Evolutionary conservation across 2,329 filamentous ascomycete species (phyloP), one percentile per base, ranked within the genome.

Genomic region (Tolypocladium paradoxum): DNA sequence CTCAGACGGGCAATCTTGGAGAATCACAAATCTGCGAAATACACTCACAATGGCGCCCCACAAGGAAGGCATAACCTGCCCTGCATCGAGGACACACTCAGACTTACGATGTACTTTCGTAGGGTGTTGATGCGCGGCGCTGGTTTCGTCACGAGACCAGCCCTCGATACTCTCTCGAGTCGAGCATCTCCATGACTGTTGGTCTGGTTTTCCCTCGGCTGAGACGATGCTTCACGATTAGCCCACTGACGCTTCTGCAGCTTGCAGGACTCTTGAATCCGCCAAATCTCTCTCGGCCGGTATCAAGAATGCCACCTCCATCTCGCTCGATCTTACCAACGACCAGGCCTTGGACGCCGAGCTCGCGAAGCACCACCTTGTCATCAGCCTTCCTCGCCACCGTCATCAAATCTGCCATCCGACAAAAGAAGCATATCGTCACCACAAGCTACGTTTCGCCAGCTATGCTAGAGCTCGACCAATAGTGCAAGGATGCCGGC

Each of bases 361-460:
- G 65, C 81, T 96, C 54, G 83, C 78, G 66, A 83, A 95, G 77
- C 79, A 87, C 68, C 87, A 93, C 68, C 73, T 95, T 11, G 84
- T 87, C 67, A 87, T 91, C 69, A 82, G 76, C 84, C 56, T 89
- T 83, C 80, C 90, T 95, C 72, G 88, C 86, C 46, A 77, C 80
- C 53, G 90, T 96, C 64, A 95, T 96, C 82, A 93, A 95, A 80
- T 84, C 87, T 35, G 92, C 90, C 58, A 96, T 96, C 73, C 82
- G 85, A 65, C 81, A 85, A 65, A 96, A 96, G 87, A 96, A 92
- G 81, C 76, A 96, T 76, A 90, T 96, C 56, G 91, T 97, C 66
- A 96, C 92, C 55, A 96, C 92, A 31, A 89, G 84, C 59, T 96
- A 97, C 68, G 88, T 96, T 60, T 95, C 88, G 5, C 89, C 90